Evolutionary conservation across 768 basidiomycete genomes (phyloP).

Genomic region (Cystofilobasidium bisporidii): DNA sequence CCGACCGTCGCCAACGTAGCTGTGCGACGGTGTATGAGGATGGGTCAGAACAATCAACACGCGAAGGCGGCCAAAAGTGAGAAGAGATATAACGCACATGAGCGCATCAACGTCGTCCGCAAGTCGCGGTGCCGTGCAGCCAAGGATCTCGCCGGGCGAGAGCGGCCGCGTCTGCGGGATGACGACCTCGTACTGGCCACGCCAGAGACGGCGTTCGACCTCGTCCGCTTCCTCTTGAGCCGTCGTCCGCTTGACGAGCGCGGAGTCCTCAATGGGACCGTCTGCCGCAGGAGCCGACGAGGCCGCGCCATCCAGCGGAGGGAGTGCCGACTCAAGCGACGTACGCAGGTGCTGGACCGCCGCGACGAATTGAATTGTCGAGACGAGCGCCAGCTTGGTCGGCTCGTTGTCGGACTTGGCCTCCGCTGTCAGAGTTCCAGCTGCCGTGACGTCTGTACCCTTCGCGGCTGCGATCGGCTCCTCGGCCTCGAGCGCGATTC

Average conservation of each 20-base stretch:
- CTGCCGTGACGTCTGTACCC: neutral
- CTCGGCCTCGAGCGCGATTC: neutral
- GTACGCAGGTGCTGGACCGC: constrained; percentile 80
- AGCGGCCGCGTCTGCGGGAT: constrained; percentile 85
- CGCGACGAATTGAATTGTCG: constrained; percentile 95
- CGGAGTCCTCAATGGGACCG: constrained; percentile 4
- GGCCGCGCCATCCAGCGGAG: constrained; percentile 29
- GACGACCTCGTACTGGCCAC: constrained; percentile 43
- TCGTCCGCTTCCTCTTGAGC: constrained; percentile 29
- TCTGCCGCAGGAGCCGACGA: neutral
- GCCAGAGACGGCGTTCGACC: constrained; percentile 38
- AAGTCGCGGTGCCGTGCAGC: constrained; percentile 85
- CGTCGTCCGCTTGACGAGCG: constrained; percentile 7
- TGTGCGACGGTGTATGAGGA: too few relatives aligned
- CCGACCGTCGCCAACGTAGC: constrained; percentile 93
- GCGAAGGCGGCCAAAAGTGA: too few relatives aligned
- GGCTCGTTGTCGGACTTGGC: too few relatives aligned
- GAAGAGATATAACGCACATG: constrained; percentile 47
- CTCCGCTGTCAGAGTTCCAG: neutral
- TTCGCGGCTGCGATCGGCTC: neutral
- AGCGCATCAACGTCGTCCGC: constrained; percentile 66
- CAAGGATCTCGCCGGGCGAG: constrained; percentile 91
- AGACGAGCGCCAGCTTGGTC: constrained; percentile 81
- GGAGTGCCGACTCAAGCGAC: constrained; percentile 48
- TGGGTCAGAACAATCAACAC: too few relatives aligned